Evolutionary conservation across 208 protist species (phyloP).

Genomic region (Acanthamoeba triangularis): DNA sequence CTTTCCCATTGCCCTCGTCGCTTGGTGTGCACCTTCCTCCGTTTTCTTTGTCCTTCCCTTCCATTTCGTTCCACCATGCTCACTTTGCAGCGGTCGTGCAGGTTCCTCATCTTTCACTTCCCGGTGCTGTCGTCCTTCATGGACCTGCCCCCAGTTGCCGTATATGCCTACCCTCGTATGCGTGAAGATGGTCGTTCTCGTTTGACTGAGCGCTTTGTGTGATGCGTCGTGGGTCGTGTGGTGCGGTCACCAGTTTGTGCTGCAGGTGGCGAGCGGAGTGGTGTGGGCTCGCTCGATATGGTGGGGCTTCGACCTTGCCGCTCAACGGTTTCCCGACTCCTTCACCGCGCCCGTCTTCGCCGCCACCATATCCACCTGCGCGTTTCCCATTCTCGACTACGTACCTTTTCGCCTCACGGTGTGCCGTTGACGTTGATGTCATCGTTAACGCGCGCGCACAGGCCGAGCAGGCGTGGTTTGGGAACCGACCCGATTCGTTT

Average conservation of each 20-base stretch:
- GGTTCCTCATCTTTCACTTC: neutral
- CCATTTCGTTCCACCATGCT: neutral
- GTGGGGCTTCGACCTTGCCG: neutral
- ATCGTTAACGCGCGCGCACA: neutral
- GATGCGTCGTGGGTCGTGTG: neutral
- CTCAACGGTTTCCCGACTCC: neutral
- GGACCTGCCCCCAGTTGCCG: neutral
- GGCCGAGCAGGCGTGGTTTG: neutral
- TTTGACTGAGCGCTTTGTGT: neutral
- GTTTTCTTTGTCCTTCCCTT: neutral
- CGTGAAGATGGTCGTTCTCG: neutral
- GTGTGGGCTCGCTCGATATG: constrained; percentile 7
- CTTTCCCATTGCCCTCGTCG: neutral
- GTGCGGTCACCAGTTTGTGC: neutral
- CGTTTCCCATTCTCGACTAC: neutral
- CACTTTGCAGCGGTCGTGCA: neutral
- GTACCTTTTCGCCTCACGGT: neutral
- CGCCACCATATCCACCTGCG: neutral
- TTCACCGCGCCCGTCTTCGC: neutral
- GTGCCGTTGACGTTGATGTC: neutral
- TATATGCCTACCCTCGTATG: neutral
- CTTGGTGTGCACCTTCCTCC: neutral
- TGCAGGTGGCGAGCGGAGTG: neutral
- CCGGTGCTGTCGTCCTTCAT: neutral
- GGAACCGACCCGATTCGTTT: neutral